Conservation (phyloP, 495 filamentous ascomycete genomes). For the Neurospora tetraspora region DNA sequence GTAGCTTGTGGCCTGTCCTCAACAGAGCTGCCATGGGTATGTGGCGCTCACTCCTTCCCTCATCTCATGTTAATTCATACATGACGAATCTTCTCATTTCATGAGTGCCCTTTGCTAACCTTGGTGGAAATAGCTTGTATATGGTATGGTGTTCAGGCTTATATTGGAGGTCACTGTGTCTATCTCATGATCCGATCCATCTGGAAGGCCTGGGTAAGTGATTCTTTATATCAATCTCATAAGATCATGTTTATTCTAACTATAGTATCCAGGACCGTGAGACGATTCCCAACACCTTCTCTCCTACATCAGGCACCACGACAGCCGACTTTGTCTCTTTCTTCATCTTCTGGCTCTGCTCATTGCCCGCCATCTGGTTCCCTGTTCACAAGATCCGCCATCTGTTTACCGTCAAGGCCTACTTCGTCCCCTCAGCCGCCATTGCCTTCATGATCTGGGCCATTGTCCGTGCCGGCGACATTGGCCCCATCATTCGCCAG, state of each 20-base stretch:
- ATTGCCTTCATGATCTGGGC: constrained; percentile 89
- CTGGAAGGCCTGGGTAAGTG: constrained; percentile 49
- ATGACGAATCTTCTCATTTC: not conserved
- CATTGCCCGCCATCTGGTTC: constrained; percentile 80
- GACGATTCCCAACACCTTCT: constrained; percentile 57
- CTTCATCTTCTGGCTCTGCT: constrained; percentile 74
- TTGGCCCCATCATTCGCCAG: constrained; percentile 79
- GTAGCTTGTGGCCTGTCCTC: constrained; percentile 81
- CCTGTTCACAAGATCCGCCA: constrained; percentile 69
- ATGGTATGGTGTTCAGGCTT: constrained; percentile 82
- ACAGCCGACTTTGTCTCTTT: constrained; percentile 71
- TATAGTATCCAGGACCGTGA: constrained; percentile 27
- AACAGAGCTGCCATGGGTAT: constrained; percentile 74
- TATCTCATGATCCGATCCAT: constrained; percentile 75
- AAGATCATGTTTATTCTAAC: constrained; percentile 4
- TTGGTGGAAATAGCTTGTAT: constrained; percentile 41
- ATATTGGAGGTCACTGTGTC: constrained; percentile 77
- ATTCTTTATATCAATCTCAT: not conserved
- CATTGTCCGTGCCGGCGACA: constrained; percentile 69
- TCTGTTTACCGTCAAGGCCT: constrained; percentile 86
- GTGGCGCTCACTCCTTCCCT: constrained; percentile 1
- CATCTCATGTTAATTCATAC: not conserved
- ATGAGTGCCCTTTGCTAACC: constrained; percentile 2
- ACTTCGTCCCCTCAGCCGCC: constrained; percentile 73
- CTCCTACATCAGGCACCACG: constrained; percentile 52